Conservation (phyloP, 2,329 filamentous ascomycete species). For the Didymella pinodella region DNA sequence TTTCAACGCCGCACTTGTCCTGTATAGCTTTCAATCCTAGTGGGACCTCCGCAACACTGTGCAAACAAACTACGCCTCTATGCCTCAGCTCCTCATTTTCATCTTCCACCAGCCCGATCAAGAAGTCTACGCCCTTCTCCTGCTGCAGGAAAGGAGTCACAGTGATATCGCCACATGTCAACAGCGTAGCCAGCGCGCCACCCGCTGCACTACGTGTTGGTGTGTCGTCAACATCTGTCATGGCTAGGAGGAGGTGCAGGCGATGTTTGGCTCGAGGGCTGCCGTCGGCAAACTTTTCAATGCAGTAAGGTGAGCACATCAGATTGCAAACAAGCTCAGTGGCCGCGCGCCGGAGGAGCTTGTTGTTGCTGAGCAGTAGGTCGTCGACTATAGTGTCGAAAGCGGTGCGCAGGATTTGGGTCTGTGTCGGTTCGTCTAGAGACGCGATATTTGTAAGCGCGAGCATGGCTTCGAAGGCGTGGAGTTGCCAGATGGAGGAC, state of each 20-base stretch:
- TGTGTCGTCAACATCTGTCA: slow-evolving; percentile 84
- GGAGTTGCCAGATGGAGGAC: slow-evolving; percentile 72
- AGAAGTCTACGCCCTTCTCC: slow-evolving; percentile 74
- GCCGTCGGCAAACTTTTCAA: slow-evolving; percentile 73
- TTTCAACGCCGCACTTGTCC: slow-evolving; percentile 69
- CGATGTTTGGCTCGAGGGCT: slow-evolving; percentile 73
- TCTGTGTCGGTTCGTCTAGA: slow-evolving; percentile 67
- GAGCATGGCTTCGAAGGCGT: slow-evolving; percentile 88
- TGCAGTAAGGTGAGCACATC: slow-evolving; percentile 71
- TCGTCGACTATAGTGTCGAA: slow-evolving; percentile 80
- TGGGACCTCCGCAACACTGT: slow-evolving; percentile 73
- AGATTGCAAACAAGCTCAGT: slow-evolving; percentile 94
- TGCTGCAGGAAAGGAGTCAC: slow-evolving; percentile 72
- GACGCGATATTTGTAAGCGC: slow-evolving; percentile 94
- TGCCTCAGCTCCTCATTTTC: slow-evolving; percentile 70
- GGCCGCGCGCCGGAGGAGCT: slow-evolving; percentile 79
- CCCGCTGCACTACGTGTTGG: slow-evolving; percentile 84
- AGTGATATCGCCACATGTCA: slow-evolving; percentile 73
- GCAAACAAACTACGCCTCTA: slow-evolving; percentile 77
- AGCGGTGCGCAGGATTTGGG: slow-evolving; percentile 74
- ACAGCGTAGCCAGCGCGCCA: slow-evolving; percentile 85
- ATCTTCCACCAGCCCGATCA: slow-evolving; percentile 83
- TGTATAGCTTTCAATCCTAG: slow-evolving; percentile 51
- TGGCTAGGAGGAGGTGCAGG: slow-evolving; percentile 82
- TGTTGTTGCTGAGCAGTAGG: slow-evolving; percentile 77